Percentiles rank a stretch among this genome's conserved stretches.
Conservation (phyloP, 2,329 filamentous ascomycete genomes). For the Bipolaris zeicola region DNA sequence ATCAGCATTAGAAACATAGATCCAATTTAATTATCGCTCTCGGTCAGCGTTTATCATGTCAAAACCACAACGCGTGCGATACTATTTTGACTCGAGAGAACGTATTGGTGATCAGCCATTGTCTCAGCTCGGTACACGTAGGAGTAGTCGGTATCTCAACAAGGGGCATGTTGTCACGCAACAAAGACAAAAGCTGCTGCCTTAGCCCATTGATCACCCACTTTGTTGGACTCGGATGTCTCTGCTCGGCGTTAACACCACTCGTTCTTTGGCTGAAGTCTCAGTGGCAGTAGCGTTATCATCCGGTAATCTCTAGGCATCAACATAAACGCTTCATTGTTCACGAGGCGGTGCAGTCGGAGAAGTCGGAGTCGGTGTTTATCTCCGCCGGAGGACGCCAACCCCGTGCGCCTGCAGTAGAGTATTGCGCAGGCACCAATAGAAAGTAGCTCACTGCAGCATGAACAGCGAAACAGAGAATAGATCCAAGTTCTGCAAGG, state of each 20-base stretch:
- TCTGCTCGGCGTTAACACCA: slow-evolving; percentile 2
- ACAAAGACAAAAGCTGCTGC: neutral
- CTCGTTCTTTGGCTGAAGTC: neutral
- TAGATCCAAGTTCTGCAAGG: neutral
- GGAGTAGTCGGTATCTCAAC: neutral
- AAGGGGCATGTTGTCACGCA: too few relatives aligned
- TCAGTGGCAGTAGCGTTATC: neutral
- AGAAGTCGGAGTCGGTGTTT: neutral
- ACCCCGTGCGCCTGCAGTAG: neutral
- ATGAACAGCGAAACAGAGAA: neutral
- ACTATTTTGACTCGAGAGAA: neutral
- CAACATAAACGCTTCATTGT: neutral
- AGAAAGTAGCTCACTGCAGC: neutral
- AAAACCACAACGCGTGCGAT: neutral
- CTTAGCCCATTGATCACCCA: neutral
- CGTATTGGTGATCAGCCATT: neutral
- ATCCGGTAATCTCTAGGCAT: slow-evolving; percentile 3
- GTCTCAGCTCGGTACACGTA: neutral
- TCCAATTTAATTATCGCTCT: neutral
- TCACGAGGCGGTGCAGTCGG: neutral
- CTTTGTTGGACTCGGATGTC: slow-evolving; percentile 2
- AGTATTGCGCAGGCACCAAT: neutral
- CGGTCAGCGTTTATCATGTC: neutral
- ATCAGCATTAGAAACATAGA: too few relatives aligned
- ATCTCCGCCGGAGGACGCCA: neutral